Conservation (phyloP, 2,329 filamentous ascomycete genomes). For the Fusarium miscanthi region DNA sequence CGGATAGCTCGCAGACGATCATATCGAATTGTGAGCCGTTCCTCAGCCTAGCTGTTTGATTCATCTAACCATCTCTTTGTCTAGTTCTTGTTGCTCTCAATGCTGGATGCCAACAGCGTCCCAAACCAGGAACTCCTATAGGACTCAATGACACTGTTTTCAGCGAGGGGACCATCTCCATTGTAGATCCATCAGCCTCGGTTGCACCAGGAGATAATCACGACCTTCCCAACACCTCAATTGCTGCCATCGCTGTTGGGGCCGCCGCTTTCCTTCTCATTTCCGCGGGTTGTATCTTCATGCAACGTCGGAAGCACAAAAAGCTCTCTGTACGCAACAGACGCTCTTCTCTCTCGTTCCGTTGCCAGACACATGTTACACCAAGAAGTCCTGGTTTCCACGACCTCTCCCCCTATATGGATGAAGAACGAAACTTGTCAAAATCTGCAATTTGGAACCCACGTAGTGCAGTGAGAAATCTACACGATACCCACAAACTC, state of each 20-base stretch:
- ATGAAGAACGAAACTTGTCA: conserved; percentile 34
- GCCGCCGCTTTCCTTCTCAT: conserved; percentile 53
- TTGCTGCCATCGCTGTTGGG: conserved; percentile 59
- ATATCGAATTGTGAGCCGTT: conserved; percentile 61
- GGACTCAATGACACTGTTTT: conserved; percentile 61
- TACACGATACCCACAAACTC: conserved; percentile 18
- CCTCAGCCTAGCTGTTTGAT: neutral
- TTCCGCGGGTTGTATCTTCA: conserved; percentile 54
- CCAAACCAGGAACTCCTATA: conserved; percentile 50
- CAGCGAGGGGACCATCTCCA: conserved; percentile 47
- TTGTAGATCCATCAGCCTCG: conserved; percentile 49
- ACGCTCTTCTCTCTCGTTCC: conserved; percentile 61
- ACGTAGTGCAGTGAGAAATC: conserved; percentile 1
- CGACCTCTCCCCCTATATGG: conserved; percentile 22
- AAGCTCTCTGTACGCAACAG: conserved; percentile 45
- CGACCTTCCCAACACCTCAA: conserved; percentile 52
- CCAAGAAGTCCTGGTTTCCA: conserved; percentile 38
- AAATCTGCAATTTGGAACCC: conserved; percentile 26
- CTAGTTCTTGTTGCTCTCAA: conserved; percentile 62
- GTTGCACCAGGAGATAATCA: conserved; percentile 14
- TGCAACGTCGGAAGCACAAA: conserved; percentile 59
- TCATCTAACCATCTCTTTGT: conserved; percentile 2
- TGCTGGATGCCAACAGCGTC: conserved; percentile 63
- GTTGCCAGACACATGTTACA: conserved; percentile 57
- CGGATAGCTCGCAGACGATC: conserved; percentile 55